Evolutionary conservation across 192 early-diverging fungal species (phyloP), one percentile per base, ranked within the genome.

Genomic region (Backusella tuberculispora): DNA sequence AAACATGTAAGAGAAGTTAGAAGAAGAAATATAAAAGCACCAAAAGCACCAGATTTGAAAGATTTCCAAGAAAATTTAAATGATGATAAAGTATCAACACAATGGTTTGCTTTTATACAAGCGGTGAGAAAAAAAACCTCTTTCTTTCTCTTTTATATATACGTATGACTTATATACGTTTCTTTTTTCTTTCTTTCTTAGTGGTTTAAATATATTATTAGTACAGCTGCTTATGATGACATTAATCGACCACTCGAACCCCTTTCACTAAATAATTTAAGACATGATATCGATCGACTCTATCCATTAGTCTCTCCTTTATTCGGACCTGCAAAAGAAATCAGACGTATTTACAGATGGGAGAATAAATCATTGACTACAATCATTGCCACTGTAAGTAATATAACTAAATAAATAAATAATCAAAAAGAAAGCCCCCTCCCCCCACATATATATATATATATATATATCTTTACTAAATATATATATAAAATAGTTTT

Each of bases 1-100:
- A 75, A 74, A 38, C 73, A 79, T 75, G 78, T 79, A 13, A 63
- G 37, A 15, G 73, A 79, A 24, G 78, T 79, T 2, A 26, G 50
- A 71, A 68, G 78, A 21, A 45, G 47, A 8, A 53, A 43, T 1
- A n/a, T 37, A 21, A 69, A 40, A 1, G 41, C 41, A n/a, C 43
- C 45, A 24, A 37, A 60, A 21, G 41, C 68, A 41, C 73, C 78
- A 17, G 48, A 42, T 9, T 9, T 60, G 37, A 17, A 41, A 4
- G 56, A 63, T 21, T 74, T 66, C 42, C 66, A 74, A 19, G 44
- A 37, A 17, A 40, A 10, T 19, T 34, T 64, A 41, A 60, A 64
- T 37, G 24, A 78, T 60, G 66, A 50, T 24, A 71, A 68, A 34
- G 29, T 29, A 21, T 45, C 37, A 1, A 65, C 64, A 41, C 48